Evolutionary conservation across 208 protist genomes (phyloP).

Genomic region (Eutreptiella sp.): DNA sequence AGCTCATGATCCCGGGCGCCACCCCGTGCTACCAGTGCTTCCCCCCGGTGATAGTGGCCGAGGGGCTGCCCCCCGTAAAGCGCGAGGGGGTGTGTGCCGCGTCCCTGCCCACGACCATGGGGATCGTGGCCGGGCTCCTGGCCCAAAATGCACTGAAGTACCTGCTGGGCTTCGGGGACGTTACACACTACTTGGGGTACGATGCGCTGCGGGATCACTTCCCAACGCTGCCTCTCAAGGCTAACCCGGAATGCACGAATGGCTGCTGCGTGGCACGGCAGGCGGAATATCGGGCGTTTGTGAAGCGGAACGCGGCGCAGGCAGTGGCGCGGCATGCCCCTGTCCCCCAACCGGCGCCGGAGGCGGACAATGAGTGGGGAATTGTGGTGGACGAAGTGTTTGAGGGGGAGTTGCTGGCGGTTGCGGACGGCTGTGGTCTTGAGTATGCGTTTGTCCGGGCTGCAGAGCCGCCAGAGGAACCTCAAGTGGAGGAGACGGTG

Average conservation of each 20-base stretch:
- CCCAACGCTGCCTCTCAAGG: slow-evolving; percentile 71
- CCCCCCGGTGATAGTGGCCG: slow-evolving; percentile 83
- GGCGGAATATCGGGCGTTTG: slow-evolving; percentile 46
- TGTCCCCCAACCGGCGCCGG: slow-evolving; percentile 43
- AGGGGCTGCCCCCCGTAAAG: slow-evolving; percentile 77
- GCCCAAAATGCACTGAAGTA: slow-evolving; percentile 93
- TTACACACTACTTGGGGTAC: slow-evolving; percentile 88
- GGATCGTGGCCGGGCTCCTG: slow-evolving; percentile 86
- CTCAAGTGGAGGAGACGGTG: slow-evolving; percentile 20
- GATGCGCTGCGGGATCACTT: slow-evolving; percentile 90
- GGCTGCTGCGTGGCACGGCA: slow-evolving; percentile 60
- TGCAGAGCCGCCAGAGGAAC: neutral
- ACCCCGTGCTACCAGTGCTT: slow-evolving; percentile 83
- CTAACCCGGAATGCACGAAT: slow-evolving; percentile 80
- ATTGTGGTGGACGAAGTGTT: slow-evolving; percentile 51
- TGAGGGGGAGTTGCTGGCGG: slow-evolving; percentile 16
- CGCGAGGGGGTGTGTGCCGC: slow-evolving; percentile 94
- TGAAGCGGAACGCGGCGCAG: slow-evolving; percentile 45
- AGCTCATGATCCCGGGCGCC: slow-evolving; percentile 83
- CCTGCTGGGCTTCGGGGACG: slow-evolving; percentile 77
- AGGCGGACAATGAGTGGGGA: slow-evolving; percentile 63
- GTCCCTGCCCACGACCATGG: slow-evolving; percentile 94
- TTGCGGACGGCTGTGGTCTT: slow-evolving; percentile 1
- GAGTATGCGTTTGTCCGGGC: slow-evolving; percentile 15
- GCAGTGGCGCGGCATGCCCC: slow-evolving; percentile 42